Evolutionary conservation across 306 rosid genomes (phyloP), one percentile per base, ranked within the genome.

Genomic region (Biancaea sappan): DNA sequence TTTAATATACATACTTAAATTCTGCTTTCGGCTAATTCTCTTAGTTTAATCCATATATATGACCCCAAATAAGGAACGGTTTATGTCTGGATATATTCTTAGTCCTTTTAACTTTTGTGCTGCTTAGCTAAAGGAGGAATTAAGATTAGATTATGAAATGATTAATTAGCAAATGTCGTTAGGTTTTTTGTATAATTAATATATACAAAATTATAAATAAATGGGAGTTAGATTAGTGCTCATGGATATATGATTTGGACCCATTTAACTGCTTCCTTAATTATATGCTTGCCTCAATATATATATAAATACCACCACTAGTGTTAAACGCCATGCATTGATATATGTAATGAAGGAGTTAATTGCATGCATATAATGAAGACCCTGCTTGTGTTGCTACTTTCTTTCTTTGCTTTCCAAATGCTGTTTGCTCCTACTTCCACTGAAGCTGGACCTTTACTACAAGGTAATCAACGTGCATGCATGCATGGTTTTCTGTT

Each of bases 191-290:
- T 58, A 26, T 44, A 16, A 73, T n/a, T n/a, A n/a, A n/a, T n/a
- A n/a, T n/a, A n/a, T n/a, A n/a, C n/a, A n/a, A n/a, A n/a, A n/a
- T n/a, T n/a, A n/a, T n/a, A n/a, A n/a, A n/a, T n/a, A n/a, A n/a
- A n/a, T n/a, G n/a, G n/a, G n/a, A n/a, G n/a, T n/a, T n/a, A 35
- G 4, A 35, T 35, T 35, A 4, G 28, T 60, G n/a, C 50, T 46
- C 4, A 14, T 38, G 21, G 15, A 12, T 6, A 34, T 24, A 10
- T 68, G 75, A 77, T 68, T 73, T 32, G 51, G 80, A 77, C 76
- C 26, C 38, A n/a, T 32, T 59, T 64, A 77, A 58, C 81, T 47
- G 8, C 74, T 56, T 38, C 56, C 73, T 15, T 46, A n/a, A n/a
- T n/a, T n/a, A 41, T 7, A 29, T 61, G 29, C 40, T 37, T 24